Evolutionary conservation across 306 rosid genomes (phyloP), one percentile per base, ranked within the genome.

Genomic region (Ziziphus jujuba): DNA sequence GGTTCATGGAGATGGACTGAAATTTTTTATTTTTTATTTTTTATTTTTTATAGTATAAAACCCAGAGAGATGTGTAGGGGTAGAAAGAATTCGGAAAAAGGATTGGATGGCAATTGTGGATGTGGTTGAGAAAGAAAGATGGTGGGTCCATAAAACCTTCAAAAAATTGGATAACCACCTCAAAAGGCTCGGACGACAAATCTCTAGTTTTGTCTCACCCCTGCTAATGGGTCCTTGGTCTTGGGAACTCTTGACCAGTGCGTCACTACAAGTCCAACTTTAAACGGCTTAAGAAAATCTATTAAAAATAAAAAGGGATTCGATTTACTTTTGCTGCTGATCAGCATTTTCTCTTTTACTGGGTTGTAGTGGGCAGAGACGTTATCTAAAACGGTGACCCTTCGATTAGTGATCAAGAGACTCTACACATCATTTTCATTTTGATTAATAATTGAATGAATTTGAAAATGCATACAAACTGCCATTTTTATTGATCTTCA

Each of bases 51-150:
- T 67, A 55, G 1, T 45, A 45, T 66, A 51, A 67, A 56, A 53
- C 52, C 31, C 68, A 63, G 67, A 60, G 65, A 25, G 56, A 59
- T 50, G 66, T 65, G 52, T 21, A 43, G 35, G 45, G 40, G 45
- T 25, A 35, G 35, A 52, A 16, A 54, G 35, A 52, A n/a, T 22
- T 50, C 65, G 58, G 72, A 59, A 78, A 62, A 53, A 70, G 63
- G 81, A 66, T 73, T 74, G 80, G 66, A 65, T 73, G 63, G 43
- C 17, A 74, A 66, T 13, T 65, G 75, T 73, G 82, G 82, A 81
- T 59, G 63, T 73, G 61, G 75, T 80, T 77, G 13, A 49, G 15
- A 38, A 31, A 60, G 44, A 65, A 61, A 72, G 49, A 17, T 11
- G 63, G 77, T 68, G 81, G 85, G 80, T 63, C 50, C 75, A 36